Conservation (phyloP, 768 basidiomycete species). For the Phlebiopsis gigantea region DNA sequence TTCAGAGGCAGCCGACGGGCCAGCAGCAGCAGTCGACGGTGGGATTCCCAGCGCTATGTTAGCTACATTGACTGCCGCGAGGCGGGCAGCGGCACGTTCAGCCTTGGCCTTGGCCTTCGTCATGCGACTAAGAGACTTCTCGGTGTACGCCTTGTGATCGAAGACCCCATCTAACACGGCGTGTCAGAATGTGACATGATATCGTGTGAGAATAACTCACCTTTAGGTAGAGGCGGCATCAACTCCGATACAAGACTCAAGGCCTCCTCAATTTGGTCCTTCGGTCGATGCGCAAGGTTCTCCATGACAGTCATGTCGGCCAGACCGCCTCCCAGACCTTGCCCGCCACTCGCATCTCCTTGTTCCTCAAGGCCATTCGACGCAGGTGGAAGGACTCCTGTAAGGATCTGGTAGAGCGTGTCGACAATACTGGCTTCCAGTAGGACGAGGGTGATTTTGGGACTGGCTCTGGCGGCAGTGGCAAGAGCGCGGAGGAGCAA, state of each 20-base stretch:
- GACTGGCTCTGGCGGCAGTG: slow-evolving; percentile 81
- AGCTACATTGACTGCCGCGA: slow-evolving; percentile 31
- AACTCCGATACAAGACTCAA: slow-evolving; percentile 86
- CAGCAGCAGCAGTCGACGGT: neutral
- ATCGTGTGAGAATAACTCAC: slow-evolving; percentile 44
- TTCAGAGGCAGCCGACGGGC: slow-evolving; percentile 6
- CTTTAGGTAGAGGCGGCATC: slow-evolving; percentile 90
- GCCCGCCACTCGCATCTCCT: slow-evolving; percentile 55
- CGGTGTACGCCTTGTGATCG: slow-evolving; percentile 85
- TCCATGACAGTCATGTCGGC: slow-evolving; percentile 99
- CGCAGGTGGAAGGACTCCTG: slow-evolving; percentile 82
- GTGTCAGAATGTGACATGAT: neutral
- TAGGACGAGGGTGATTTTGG: slow-evolving; percentile 80
- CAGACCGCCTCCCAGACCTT: slow-evolving; percentile 81
- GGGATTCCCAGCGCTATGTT: slow-evolving; percentile 6
- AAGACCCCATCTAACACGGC: slow-evolving; percentile 79
- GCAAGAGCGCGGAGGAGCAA: slow-evolving; percentile 81
- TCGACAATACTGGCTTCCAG: slow-evolving; percentile 91
- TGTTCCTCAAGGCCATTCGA: slow-evolving; percentile 51
- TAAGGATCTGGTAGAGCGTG: slow-evolving; percentile 91
- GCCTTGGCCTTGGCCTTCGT: slow-evolving; percentile 81
- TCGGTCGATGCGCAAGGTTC: slow-evolving; percentile 92
- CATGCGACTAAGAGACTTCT: slow-evolving; percentile 74
- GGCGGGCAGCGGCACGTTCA: slow-evolving; percentile 67
- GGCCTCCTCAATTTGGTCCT: slow-evolving; percentile 96